Percentiles rank a stretch among this genome's conserved stretches.
Evolutionary conservation across 768 basidiomycete species (phyloP).

Genomic region (Hypholoma fasciculare): DNA sequence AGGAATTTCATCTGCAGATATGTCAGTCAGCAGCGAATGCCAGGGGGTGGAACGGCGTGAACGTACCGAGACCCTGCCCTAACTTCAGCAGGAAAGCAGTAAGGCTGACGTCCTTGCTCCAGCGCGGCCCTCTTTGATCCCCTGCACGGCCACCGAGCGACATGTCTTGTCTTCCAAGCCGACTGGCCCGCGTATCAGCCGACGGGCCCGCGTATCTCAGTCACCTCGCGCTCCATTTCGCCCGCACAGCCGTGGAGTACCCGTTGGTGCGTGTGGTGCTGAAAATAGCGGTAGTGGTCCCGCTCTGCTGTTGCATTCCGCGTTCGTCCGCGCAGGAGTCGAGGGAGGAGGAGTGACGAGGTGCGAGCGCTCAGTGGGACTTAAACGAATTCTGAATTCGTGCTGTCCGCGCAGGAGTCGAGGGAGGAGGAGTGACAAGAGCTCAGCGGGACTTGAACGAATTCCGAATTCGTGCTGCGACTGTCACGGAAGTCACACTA

Average conservation of each 20-base stretch:
- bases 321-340: too few species aligned
- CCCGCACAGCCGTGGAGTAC: slow-evolving; percentile 89
- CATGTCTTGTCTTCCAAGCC: slow-evolving; percentile 87
- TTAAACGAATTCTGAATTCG: too few species aligned
- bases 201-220: slow-evolving; percentile 82
- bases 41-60: slow-evolving; percentile 4
- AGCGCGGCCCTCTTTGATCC: slow-evolving; percentile 63
- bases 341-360: too few species aligned
- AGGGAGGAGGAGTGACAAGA: too few species aligned
- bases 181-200: too few species aligned
- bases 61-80: slow-evolving; percentile 85
- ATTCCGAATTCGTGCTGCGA: too few species aligned
- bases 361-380: too few species aligned
- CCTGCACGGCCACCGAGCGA: slow-evolving; percentile 75
- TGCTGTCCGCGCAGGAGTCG: too few species aligned
- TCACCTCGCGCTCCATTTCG: slow-evolving; percentile 96
- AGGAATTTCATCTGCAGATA: slow-evolving; percentile 78
- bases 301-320: too few species aligned
- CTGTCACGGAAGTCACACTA: too few species aligned
- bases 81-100: slow-evolving; percentile 96
- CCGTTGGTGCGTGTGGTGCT: slow-evolving; percentile 70
- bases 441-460: too few species aligned
- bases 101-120: slow-evolving; percentile 80
- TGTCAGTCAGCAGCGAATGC: not conserved
- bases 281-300: slow-evolving; percentile 88